These are phyloP conservation scores for Syzygium syzygioides DNA, from an alignment of 441 rosid genomes.

Conservation along the genomic window DNA sequence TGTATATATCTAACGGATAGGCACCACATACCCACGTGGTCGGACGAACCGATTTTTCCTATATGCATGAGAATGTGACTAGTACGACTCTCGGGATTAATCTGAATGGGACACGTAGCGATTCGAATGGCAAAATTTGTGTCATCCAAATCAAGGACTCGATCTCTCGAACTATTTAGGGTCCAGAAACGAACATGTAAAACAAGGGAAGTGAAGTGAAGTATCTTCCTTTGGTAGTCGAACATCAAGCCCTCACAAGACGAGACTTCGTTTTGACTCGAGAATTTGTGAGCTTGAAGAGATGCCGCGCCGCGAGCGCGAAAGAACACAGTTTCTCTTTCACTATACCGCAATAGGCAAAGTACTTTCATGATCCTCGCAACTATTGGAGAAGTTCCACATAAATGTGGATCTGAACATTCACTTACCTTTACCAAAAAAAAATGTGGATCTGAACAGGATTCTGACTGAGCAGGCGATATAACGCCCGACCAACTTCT, in stretches of 20 bases:
- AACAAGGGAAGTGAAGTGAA: not conserved
- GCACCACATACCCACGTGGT: not conserved
- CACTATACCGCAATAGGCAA: not conserved
- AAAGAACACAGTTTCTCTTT: not conserved
- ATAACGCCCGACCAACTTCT: not conserved
- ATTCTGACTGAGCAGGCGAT: not conserved
- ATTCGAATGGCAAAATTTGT: not conserved
- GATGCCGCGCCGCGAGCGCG: not conserved
- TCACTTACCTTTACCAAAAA: too few relatives aligned
- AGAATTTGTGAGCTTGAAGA: not conserved
- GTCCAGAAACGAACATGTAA: not conserved
- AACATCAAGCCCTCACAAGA: not conserved
- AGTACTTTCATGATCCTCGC: not conserved
- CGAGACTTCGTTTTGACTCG: not conserved
- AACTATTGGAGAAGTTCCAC: not conserved
- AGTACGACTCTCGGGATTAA: not conserved
- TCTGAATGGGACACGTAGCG: not conserved
- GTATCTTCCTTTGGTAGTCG: not conserved
- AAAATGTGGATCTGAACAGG: not conserved
- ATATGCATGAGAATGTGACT: not conserved
- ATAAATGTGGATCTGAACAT: not conserved
- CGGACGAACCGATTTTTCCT: not conserved
- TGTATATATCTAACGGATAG: rapidly evolving
- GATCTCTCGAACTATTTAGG: not conserved
- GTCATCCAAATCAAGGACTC: not conserved